phyloP scores from a whole-genome alignment of 208 protist species.

The Pavlovales sp. region DNA sequence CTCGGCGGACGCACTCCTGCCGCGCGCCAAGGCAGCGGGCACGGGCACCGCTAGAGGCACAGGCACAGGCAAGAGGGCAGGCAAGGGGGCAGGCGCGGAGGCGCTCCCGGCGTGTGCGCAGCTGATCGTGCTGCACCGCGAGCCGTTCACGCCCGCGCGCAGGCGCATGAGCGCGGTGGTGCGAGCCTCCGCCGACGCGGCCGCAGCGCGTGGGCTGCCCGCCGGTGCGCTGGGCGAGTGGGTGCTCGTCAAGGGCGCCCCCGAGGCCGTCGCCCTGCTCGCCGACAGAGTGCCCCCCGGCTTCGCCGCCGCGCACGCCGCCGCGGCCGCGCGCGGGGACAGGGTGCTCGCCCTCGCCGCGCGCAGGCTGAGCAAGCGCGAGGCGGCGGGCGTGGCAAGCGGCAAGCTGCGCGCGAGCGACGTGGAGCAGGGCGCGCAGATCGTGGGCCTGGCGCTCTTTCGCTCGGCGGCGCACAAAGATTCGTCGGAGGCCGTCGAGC shows the following conservation, averaged over 20 bases:
- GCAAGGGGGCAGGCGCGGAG: too few relatives aligned
- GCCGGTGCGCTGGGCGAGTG: background rate
- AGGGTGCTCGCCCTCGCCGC: background rate
- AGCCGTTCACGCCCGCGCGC: background rate
- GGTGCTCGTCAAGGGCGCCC: background rate
- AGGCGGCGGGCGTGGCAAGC: background rate
- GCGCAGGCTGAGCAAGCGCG: background rate
- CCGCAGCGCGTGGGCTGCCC: too few relatives aligned
- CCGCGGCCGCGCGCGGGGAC: too few relatives aligned
- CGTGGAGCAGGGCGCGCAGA: background rate
- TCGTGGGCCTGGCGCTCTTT: background rate
- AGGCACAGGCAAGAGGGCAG: too few relatives aligned
- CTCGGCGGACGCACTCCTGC: too few relatives aligned
- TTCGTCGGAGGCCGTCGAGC: background rate
- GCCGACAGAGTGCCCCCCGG: background rate
- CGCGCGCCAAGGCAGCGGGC: too few relatives aligned
- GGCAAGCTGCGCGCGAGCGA: background rate
- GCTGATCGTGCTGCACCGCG: too few relatives aligned
- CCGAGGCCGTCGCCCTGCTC: background rate
- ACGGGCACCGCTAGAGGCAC: too few relatives aligned
- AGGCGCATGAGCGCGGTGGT: background rate
- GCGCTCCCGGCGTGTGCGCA: too few relatives aligned
- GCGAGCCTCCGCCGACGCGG: too few relatives aligned
- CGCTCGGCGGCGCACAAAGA: background rate
- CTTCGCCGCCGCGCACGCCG: background rate